Evolutionary conservation across 768 basidiomycete genomes (phyloP).

Genomic region (Asterophora parasitica): DNA sequence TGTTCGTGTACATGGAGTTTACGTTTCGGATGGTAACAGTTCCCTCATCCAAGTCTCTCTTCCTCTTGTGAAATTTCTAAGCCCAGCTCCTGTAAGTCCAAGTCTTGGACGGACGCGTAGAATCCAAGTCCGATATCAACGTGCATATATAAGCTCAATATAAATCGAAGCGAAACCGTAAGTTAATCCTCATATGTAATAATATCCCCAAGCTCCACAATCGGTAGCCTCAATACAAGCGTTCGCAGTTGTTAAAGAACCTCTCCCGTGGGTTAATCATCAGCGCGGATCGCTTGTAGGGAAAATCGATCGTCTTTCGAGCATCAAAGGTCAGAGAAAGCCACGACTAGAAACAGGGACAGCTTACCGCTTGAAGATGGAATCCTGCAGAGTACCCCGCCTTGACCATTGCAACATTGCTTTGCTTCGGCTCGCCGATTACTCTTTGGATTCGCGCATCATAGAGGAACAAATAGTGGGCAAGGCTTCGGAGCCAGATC

Average conservation of each 20-base stretch:
- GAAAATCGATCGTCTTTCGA: conserved; percentile 29
- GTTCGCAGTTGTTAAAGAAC: conserved; percentile 26
- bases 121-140: no score
- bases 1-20: no score
- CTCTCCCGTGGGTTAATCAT: conserved; percentile 25
- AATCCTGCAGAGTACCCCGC: conserved; percentile 21
- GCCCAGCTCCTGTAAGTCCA: no score
- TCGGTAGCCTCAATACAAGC: conserved; percentile 18
- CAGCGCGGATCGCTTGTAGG: conserved; percentile 29
- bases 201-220: no score
- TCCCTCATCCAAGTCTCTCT: no score
- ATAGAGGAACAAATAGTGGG: conserved; percentile 39
- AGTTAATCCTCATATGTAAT: no score
- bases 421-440: conserved; percentile 36
- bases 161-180: no score
- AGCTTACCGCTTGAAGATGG: conserved; percentile 21
- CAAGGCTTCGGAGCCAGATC: conserved; percentile 31
- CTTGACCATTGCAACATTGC: conserved; percentile 23
- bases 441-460: conserved; percentile 38
- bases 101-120: no score
- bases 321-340: neutral
- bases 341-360: neutral
- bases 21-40: no score
- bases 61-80: no score
- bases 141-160: no score